phyloP scores from a whole-genome alignment of 2,329 filamentous ascomycete genomes.

The Pseudogymnoascus sp. region DNA sequence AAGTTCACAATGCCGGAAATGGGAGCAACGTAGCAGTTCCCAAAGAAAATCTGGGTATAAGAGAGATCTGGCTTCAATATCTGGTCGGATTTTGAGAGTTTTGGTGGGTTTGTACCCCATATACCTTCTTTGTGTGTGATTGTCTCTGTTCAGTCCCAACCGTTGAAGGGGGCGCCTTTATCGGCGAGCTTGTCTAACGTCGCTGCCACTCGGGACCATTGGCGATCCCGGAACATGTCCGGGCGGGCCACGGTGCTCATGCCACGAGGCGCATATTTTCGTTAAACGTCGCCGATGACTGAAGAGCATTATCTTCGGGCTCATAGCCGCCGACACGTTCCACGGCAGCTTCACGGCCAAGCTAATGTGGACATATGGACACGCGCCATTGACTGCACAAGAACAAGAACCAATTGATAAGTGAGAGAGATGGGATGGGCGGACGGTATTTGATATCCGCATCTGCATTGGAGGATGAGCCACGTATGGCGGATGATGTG shows the following conservation, averaged over 20 bases:
- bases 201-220: not conserved
- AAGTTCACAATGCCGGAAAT: not conserved
- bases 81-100: not conserved
- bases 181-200: not conserved
- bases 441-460: slow-evolving; percentile 1
- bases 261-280: slow-evolving; percentile 3
- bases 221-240: not conserved
- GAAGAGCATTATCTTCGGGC: not conserved
- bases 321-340: not conserved
- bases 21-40: not conserved
- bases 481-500: not conserved
- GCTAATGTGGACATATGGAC: not conserved
- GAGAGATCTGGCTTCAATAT: not conserved
- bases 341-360: not conserved
- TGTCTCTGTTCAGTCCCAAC: not conserved
- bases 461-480: not conserved
- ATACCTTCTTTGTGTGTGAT: not conserved
- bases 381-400: not conserved
- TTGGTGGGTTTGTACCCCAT: not conserved
- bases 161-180: not conserved
- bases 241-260: not conserved
- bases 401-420: not conserved
- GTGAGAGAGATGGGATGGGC: not conserved
- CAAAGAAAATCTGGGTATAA: not conserved
- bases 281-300: not conserved